A percentile compares a stretch with the other conserved stretches of the same genome.
These are phyloP conservation scores for Ophidiomyces ophidiicola DNA, from an alignment of 2,329 filamentous ascomycete genomes.

Conservation along the genomic window DNA sequence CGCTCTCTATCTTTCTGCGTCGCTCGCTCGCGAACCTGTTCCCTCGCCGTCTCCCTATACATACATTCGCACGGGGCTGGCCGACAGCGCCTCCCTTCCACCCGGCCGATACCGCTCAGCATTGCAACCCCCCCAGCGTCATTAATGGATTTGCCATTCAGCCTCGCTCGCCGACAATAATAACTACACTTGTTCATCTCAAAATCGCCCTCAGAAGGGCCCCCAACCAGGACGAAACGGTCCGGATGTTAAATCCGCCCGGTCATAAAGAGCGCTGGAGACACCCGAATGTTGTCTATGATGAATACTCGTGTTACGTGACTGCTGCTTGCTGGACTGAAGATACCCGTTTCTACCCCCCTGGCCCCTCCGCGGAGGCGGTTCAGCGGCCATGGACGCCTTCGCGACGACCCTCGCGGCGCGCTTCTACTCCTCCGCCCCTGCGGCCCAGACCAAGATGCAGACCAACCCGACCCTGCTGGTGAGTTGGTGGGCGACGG, in stretches of 20 bases:
- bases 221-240: constrained; percentile 2
- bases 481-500: constrained; percentile 91
- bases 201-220: neutral
- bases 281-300: constrained; percentile 9
- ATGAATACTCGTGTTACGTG: constrained; percentile 6
- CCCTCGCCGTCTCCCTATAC: neutral
- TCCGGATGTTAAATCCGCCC: constrained; percentile 6
- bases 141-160: too few relatives aligned
- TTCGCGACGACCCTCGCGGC: constrained; percentile 24
- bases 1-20: neutral
- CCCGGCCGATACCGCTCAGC: too few relatives aligned
- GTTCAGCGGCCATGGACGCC: constrained; percentile 20
- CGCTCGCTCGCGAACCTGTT: neutral
- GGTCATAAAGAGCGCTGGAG: constrained; percentile 9
- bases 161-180: too few relatives aligned
- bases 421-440: constrained; percentile 40
- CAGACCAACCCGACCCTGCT: constrained; percentile 80
- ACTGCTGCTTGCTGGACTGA: constrained; percentile 4
- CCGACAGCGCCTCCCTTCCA: too few relatives aligned
- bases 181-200: neutral
- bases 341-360: constrained; percentile 4
- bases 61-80: neutral
- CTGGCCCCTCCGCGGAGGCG: constrained; percentile 30
- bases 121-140: too few relatives aligned
- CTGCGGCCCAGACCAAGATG: constrained; percentile 38